Evolutionary conservation across 2,329 filamentous ascomycete genomes (phyloP).

Genomic region (Penicillium sp.): DNA sequence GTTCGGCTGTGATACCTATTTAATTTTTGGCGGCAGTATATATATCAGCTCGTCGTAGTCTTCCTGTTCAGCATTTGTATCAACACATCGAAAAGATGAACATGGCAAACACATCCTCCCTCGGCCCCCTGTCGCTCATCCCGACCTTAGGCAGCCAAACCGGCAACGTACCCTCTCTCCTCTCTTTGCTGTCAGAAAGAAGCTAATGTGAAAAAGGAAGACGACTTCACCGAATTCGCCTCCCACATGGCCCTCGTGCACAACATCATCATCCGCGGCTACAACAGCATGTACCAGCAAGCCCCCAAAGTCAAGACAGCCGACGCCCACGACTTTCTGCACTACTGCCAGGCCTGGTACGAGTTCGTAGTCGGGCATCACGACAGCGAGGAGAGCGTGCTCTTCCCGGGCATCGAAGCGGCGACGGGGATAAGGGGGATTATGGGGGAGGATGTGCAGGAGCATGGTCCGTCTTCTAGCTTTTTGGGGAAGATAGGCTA

Average conservation of each 20-base stretch:
- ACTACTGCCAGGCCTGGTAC: conserved; percentile 27
- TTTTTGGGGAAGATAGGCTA: neutral
- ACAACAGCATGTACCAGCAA: conserved; percentile 30
- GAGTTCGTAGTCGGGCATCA: conserved; percentile 32
- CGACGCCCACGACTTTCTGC: conserved; percentile 25
- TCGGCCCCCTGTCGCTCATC: conserved; percentile 50
- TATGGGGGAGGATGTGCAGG: conserved; percentile 30
- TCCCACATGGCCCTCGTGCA: conserved; percentile 30
- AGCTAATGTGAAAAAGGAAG: conserved; percentile 37
- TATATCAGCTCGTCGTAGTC: too few relatives aligned
- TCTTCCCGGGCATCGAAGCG: conserved; percentile 30
- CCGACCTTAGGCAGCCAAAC: conserved; percentile 52
- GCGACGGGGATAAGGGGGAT: conserved; percentile 24
- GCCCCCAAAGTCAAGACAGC: conserved; percentile 15
- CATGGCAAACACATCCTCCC: too few relatives aligned
- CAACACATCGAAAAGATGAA: too few relatives aligned
- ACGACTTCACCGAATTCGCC: neutral
- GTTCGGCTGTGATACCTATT: too few relatives aligned
- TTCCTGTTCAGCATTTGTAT: too few relatives aligned
- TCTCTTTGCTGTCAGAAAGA: too few relatives aligned
- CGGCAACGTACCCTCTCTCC: conserved; percentile 48
- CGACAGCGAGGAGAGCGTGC: conserved; percentile 26
- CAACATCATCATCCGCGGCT: conserved; percentile 33
- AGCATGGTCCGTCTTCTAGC: conserved; percentile 19
- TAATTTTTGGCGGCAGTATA: too few relatives aligned